These are phyloP conservation scores for Bryoerythrophyllum caledonicum DNA, from an alignment of 225 moss, liverwort and hornwort genomes.

Conservation along the genomic window DNA sequence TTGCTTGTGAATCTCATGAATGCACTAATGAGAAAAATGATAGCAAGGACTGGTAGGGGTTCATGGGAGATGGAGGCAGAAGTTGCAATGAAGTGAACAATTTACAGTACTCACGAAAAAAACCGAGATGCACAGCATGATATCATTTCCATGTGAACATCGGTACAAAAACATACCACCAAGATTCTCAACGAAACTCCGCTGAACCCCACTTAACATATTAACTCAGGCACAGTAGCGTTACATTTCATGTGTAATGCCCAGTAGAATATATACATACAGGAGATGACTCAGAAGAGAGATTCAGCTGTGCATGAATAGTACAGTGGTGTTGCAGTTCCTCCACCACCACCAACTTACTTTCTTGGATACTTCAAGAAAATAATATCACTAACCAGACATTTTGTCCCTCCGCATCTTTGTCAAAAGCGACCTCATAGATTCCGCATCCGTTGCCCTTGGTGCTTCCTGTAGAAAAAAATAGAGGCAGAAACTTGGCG, in stretches of 20 bases:
- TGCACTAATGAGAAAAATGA: too few species aligned
- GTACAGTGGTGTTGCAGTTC: conserved; percentile 17
- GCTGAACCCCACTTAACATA: conserved; percentile 1
- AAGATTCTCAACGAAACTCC: too few species aligned
- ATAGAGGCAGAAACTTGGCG: too few species aligned
- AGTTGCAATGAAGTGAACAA: too few species aligned
- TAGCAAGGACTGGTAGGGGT: too few species aligned
- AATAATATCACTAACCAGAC: conserved; percentile 21
- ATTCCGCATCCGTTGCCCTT: conserved; percentile 60
- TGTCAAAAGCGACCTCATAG: conserved; percentile 52
- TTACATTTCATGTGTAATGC: conserved; percentile 6
- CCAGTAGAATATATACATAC: conserved; percentile 18
- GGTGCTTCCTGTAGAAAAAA: conserved; percentile 44
- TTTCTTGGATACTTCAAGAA: neutral
- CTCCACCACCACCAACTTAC: conserved; percentile 22
- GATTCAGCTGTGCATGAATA: neutral
- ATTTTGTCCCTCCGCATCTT: conserved; percentile 61
- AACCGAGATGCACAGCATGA: too few species aligned
- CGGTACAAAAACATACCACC: too few species aligned
- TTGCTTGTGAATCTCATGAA: too few species aligned
- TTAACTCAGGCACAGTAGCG: conserved; percentile 4
- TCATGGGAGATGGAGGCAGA: too few species aligned
- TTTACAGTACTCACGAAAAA: too few species aligned
- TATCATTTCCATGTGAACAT: too few species aligned
- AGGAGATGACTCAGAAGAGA: conserved; percentile 24